A percentile compares a stretch with the other conserved stretches of the same genome.
Conservation (phyloP, 371 early-diverging fungal genomes). For the Apophysomyces trapeziformis region DNA sequence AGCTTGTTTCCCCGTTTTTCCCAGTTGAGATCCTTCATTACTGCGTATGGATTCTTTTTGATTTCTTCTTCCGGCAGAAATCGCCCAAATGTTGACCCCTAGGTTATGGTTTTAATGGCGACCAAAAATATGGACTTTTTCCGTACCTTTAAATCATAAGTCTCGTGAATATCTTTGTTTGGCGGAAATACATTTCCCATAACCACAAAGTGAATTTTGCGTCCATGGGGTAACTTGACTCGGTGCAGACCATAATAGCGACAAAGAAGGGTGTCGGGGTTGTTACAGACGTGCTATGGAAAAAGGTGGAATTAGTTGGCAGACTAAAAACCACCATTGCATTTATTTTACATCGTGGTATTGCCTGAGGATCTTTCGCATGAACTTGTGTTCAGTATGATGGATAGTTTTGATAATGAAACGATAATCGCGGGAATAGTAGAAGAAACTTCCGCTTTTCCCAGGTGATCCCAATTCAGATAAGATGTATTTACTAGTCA, state of each 20-base stretch:
- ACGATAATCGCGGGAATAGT: constrained; percentile 93
- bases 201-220: constrained; percentile 96
- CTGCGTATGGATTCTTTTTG: constrained; percentile 75
- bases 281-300: constrained; percentile 77
- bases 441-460: constrained; percentile 91
- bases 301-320: neutral
- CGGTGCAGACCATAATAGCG: constrained; percentile 96
- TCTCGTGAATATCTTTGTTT: constrained; percentile 94
- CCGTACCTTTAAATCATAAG: constrained; percentile 85
- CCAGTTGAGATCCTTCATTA: constrained; percentile 96
- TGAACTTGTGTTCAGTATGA: constrained; percentile 85
- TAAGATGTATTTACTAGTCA: constrained; percentile 91
- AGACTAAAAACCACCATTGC: neutral
- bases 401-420: constrained; percentile 96
- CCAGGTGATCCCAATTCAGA: constrained; percentile 91
- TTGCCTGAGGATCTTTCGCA: constrained; percentile 76
- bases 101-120: neutral
- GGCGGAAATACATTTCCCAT: constrained; percentile 98
- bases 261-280: constrained; percentile 92
- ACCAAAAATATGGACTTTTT: neutral
- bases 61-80: constrained; percentile 76
- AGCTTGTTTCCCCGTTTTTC: constrained; percentile 71
- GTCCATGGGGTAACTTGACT: constrained; percentile 89
- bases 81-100: constrained; percentile 86
- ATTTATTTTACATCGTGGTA: constrained; percentile 66